Percentiles rank a stretch among this genome's conserved stretches.
Evolutionary conservation across 1,284 basidiomycete genomes (phyloP).

Genomic region (Athelia psychrophila): DNA sequence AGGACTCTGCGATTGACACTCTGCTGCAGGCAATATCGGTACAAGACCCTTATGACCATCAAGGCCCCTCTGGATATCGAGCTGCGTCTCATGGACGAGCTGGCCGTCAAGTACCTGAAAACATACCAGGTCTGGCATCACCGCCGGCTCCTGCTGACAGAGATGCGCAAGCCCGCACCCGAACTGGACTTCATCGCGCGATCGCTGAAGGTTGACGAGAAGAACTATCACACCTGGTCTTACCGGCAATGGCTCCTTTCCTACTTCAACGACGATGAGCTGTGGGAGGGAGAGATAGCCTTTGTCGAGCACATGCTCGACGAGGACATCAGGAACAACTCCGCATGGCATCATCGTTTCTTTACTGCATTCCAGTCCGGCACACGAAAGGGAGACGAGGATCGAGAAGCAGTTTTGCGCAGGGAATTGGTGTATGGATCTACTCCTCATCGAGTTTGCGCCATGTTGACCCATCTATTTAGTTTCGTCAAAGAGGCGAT

Average conservation of each 20-base stretch:
- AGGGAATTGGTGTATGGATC: conserved; percentile 68
- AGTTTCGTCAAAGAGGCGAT: conserved; percentile 75
- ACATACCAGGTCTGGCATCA: conserved; percentile 99
- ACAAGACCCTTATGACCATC: conserved; percentile 75
- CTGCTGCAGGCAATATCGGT: conserved; percentile 84
- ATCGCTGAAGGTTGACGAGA: conserved; percentile 72
- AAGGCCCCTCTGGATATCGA: conserved; percentile 70
- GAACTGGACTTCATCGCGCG: conserved; percentile 81
- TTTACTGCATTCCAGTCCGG: conserved; percentile 84
- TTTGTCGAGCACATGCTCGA: conserved; percentile 78
- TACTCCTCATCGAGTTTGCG: conserved; percentile 7
- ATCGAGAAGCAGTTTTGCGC: conserved; percentile 52
- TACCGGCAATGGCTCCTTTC: conserved; percentile 90
- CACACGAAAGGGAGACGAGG: conserved; percentile 53
- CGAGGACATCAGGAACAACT: conserved; percentile 91
- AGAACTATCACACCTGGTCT: conserved; percentile 97
- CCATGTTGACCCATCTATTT: neutral
- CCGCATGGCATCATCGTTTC: conserved; percentile 98
- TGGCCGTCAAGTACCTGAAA: conserved; percentile 82
- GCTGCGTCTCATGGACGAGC: conserved; percentile 79
- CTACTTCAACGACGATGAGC: conserved; percentile 66
- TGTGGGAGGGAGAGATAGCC: conserved; percentile 79
- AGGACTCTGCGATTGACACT: conserved; percentile 4
- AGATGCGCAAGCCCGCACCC: conserved; percentile 46
- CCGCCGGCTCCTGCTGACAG: conserved; percentile 75